Conservation (phyloP, 805 yeast genomes). For the Candida pseudoglaebosa region DNA sequence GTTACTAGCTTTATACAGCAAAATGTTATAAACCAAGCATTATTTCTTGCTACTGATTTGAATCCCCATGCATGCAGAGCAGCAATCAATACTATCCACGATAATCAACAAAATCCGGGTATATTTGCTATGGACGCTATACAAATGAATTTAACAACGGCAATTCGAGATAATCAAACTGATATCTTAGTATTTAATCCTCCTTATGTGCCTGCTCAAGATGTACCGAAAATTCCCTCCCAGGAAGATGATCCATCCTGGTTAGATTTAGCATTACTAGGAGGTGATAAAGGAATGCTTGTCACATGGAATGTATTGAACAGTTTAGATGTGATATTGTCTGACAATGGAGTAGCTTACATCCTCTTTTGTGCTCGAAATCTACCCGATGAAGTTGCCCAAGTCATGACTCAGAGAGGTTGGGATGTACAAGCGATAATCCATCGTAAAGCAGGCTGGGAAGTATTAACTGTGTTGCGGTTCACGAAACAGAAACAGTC, state of each 20-base stretch:
- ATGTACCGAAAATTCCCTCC: conserved; percentile 59
- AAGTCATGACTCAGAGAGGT: conserved; percentile 38
- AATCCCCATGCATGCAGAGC: conserved; percentile 72
- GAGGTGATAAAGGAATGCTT: conserved; percentile 89
- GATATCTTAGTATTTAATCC: conserved; percentile 89
- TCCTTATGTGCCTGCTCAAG: conserved; percentile 90
- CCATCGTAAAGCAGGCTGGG: conserved; percentile 92
- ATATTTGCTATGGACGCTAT: conserved; percentile 19
- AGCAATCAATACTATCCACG: conserved; percentile 17
- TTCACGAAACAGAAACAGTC: conserved; percentile 32
- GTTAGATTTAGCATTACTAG: conserved; percentile 87
- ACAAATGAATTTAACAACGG: conserved; percentile 57
- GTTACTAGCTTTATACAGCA: conserved; percentile 73
- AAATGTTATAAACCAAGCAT: conserved; percentile 47
- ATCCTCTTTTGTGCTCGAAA: conserved; percentile 90
- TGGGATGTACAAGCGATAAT: conserved; percentile 59
- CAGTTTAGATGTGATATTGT: conserved; percentile 48
- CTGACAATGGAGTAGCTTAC: conserved; percentile 70
- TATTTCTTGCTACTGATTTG: conserved; percentile 70
- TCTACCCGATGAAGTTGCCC: conserved; percentile 61
- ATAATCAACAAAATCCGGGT: conserved; percentile 13
- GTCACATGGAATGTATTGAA: conserved; percentile 67
- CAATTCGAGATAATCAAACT: conserved; percentile 43
- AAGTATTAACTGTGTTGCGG: conserved; percentile 72
- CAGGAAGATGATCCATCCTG: conserved; percentile 50